A percentile compares a stretch with the other conserved stretches of the same genome.
These are phyloP conservation scores for Naganishia cerealis DNA, from an alignment of 1,284 basidiomycete species.

Conservation along the genomic window DNA sequence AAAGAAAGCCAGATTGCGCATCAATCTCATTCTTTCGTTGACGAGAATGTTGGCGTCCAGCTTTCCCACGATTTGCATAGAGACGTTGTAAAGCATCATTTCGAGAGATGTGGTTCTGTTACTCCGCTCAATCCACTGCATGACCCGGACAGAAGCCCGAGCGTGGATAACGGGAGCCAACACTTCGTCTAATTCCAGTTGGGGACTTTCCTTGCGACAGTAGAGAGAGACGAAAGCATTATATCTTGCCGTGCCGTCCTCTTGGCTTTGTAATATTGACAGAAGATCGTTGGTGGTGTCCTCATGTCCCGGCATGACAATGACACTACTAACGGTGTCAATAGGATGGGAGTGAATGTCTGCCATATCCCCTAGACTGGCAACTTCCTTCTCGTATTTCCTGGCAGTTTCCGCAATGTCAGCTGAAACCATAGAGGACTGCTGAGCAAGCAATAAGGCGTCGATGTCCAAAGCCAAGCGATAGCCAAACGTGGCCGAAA, in stretches of 20 bases:
- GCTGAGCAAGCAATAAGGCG: neutral
- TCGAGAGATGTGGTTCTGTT: slow-evolving; percentile 29
- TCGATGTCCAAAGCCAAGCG: slow-evolving; percentile 1
- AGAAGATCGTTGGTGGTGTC: neutral
- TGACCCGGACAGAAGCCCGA: slow-evolving; percentile 58
- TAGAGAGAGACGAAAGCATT: neutral
- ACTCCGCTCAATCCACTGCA: slow-evolving; percentile 58
- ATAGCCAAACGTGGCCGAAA: slow-evolving; percentile 11
- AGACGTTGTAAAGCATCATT: slow-evolving; percentile 70
- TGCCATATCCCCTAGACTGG: slow-evolving; percentile 2
- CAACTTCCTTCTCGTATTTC: slow-evolving; percentile 3
- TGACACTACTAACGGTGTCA: slow-evolving; percentile 16
- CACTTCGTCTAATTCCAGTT: slow-evolving; percentile 9
- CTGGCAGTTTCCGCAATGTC: slow-evolving; percentile 2
- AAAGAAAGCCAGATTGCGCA: slow-evolving; percentile 73
- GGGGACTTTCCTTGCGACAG: neutral
- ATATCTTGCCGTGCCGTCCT: neutral
- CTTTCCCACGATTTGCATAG: slow-evolving; percentile 70
- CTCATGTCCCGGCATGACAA: slow-evolving; percentile 15
- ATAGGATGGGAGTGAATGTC: neutral
- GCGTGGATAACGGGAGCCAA: slow-evolving; percentile 8
- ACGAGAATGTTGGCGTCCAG: slow-evolving; percentile 72
- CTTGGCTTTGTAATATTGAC: neutral
- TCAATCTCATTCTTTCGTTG: slow-evolving; percentile 76
- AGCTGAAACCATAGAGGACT: neutral